Evolutionary conservation across 2,329 filamentous ascomycete species (phyloP), one percentile per base, ranked within the genome.

Genomic region (Aciculosporium take): DNA sequence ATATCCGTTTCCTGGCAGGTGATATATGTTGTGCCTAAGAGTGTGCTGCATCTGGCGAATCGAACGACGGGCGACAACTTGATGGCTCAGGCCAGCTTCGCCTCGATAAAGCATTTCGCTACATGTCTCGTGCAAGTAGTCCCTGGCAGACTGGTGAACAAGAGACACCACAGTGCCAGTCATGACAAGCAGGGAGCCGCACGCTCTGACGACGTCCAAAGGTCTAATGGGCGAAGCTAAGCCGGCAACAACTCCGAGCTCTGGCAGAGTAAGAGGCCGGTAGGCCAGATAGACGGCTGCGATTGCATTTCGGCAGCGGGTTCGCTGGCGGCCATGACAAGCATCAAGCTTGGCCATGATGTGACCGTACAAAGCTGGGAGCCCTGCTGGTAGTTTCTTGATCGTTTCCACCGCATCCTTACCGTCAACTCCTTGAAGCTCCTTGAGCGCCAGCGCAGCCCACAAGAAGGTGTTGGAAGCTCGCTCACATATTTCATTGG

Each of bases 81-180:
- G 39, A 44, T 67, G 58, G 12, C 46, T 44, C 6, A 51, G 34
- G n/a, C 41, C 29, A 5, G 42, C 28, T 1, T 59, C 54, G 30
- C 37, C 21, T 30, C 12, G 54, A 54, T 41, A 63, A 58, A 12
- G 63, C 47, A n/a, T 47, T 36, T n/a, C 40, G 8, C 13, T 29
- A 33, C 43, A 46, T 46, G 2, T 51, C 36, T 21, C 45, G 17
- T 5, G 43, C 3, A 68, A 38, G 46, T 53, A 65, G 27, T 69
- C 65, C 39, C 66, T 65, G 3, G 61, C 65, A 7, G 64, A 67
- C 42, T 66, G 59, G 42, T 69, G 63, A 0, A 68, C 51, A 35
- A 67, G 59, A 29, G 55, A 61, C 9, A 68, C 42, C 0, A 24
- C 48, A 2, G 24, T 46, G 0, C 57, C 46, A 25, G 49, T 51